Conservation (phyloP, 148 eudicot genomes). For the Polygonum maritimum region DNA sequence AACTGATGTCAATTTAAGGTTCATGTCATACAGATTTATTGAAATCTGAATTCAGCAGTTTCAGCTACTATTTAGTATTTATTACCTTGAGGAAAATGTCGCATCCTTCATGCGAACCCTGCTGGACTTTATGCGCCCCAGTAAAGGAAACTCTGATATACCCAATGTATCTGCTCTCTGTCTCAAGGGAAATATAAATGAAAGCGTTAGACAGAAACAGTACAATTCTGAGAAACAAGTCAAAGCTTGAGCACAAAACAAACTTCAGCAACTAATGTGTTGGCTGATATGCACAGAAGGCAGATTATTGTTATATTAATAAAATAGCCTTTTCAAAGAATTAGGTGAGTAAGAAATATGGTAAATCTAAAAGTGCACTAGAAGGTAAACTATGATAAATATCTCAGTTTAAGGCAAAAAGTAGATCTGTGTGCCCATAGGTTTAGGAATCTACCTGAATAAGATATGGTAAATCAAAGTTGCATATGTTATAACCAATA, state of each 20-base stretch:
- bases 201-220: not conserved
- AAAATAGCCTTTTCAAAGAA: not conserved
- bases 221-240: not conserved
- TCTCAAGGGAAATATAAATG: not conserved
- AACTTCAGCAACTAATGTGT: not conserved
- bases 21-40: not conserved
- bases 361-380: not conserved
- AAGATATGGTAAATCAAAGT: constrained; percentile 95
- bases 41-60: not conserved
- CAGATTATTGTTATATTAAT: not conserved
- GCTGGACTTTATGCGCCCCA: constrained; percentile 86
- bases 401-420: not conserved
- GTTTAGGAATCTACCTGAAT: constrained; percentile 51
- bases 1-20: not conserved
- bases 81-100: constrained; percentile 86
- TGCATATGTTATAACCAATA: constrained; percentile 99
- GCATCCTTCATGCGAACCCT: constrained; percentile 87
- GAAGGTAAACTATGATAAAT: not conserved
- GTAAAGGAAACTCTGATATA: constrained; percentile 80
- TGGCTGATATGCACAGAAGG: not conserved
- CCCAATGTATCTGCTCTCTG: constrained; percentile 83
- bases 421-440: not conserved
- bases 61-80: not conserved
- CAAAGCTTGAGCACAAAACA: not conserved
- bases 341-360: not conserved